Evolutionary conservation across 2,329 filamentous ascomycete genomes (phyloP), one percentile per base, ranked within the genome.

Genomic region (Fusarium sp.): DNA sequence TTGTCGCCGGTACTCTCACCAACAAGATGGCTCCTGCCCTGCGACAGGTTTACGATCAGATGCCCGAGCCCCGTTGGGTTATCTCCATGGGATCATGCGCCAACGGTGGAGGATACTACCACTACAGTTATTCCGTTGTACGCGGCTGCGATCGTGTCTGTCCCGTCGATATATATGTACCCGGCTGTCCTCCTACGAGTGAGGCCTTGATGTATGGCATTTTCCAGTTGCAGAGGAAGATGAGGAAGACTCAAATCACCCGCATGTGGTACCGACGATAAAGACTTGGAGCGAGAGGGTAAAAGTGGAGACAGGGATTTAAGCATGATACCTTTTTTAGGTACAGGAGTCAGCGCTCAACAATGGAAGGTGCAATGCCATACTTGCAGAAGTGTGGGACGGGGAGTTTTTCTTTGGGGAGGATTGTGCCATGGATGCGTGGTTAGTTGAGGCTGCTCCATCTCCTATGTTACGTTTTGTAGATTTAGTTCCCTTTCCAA

Each of bases 11-110:
- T 63, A 97, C 94, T 31, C 87, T 97, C 66, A 97, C 93, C 74
- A 97, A 97, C 86, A 97, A 97, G 86, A 97, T 97, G 94, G 94
- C 93, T 1, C 93, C 94, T 3, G 94, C 94, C 34, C 84, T 97
- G 77, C 87, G 94, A 80, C 93, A 96, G 82, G 91, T 97, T 66
- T 97, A 97, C 83, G 94, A 97, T 81, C 94, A 97, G 85, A 97
- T 97, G 94, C 93, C 94, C 31, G 94, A 97, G 33, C 94, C 94
- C 18, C 87, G 92, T 77, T 97, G 93, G 93, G 93, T 95, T 74
- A 80, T 89, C 75, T 92, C 90, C 74, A 95, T 95, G 92, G 92
- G 92, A 14, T 92, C 90, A 76, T 95, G 92, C 79, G 92, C 92
- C 64, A 95, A 95, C 80, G 92, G 92, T 52, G 92, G 92, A 66